A percentile compares a stretch with the other conserved stretches of the same genome.
These are phyloP conservation scores for Allantophomopsis cytisporea DNA, from an alignment of 2,329 filamentous ascomycete species.

Conservation along the genomic window DNA sequence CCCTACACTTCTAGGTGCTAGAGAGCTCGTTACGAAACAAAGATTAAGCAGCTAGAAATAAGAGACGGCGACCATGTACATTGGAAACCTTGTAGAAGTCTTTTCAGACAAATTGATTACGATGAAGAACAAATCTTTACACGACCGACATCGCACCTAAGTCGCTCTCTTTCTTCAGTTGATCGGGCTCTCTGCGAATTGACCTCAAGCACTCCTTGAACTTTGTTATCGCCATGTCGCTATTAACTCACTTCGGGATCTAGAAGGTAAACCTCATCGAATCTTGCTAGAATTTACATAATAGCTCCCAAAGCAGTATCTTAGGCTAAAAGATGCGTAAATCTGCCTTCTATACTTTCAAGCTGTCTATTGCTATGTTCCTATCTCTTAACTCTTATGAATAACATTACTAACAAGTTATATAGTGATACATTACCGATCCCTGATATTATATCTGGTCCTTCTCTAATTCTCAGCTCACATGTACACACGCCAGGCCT, in stretches of 20 bases:
- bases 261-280: slow-evolving; percentile 1
- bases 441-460: slow-evolving; percentile 21
- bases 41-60: slow-evolving; percentile 8
- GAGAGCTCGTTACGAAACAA: slow-evolving; percentile 13
- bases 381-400: no score
- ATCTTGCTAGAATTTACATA: slow-evolving; percentile 1
- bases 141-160: slow-evolving; percentile 15
- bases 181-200: slow-evolving; percentile 14
- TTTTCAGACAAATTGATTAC: slow-evolving; percentile 14
- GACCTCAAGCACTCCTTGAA: slow-evolving; percentile 9
- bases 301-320: slow-evolving; percentile 1
- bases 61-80: slow-evolving; percentile 17
- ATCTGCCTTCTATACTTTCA: slow-evolving; percentile 2
- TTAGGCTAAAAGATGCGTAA: slow-evolving; percentile 2
- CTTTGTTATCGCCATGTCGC: slow-evolving; percentile 14
- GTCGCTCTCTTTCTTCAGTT: slow-evolving; percentile 14
- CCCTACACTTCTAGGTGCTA: slow-evolving; percentile 11
- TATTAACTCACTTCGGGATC: slow-evolving; percentile 15
- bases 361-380: no score
- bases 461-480: slow-evolving; percentile 20
- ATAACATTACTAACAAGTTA: slow-evolving; percentile 3
- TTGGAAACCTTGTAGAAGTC: slow-evolving; percentile 19
- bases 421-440: slow-evolving; percentile 19
- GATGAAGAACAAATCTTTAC: slow-evolving; percentile 17
- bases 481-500: slow-evolving; percentile 20